These are phyloP conservation scores for Fusarium sp. DNA, from an alignment of 2,329 filamentous ascomycete species.

Conservation along the genomic window DNA sequence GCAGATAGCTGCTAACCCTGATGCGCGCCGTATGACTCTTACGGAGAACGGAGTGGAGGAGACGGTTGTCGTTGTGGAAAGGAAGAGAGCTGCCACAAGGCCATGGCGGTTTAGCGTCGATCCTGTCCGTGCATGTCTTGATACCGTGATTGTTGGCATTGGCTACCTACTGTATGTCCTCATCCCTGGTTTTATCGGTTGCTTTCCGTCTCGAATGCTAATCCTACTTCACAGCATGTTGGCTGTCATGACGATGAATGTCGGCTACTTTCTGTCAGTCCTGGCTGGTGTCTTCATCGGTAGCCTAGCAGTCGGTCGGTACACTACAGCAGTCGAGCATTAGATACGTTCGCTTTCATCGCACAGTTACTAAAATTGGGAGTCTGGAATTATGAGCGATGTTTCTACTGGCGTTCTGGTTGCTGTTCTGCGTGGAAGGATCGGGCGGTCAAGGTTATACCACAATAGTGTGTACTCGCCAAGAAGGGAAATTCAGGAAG, in stretches of 20 bases:
- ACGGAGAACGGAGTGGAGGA: slow-evolving; percentile 85
- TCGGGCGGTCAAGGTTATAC: neutral
- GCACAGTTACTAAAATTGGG: neutral
- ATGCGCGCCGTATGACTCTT: slow-evolving; percentile 71
- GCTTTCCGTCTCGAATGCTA: slow-evolving; percentile 1
- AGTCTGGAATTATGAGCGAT: neutral
- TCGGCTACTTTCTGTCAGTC: slow-evolving; percentile 87
- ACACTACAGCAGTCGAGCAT: slow-evolving; percentile 64
- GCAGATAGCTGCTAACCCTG: slow-evolving; percentile 67
- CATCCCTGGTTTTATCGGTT: neutral
- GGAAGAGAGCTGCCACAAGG: slow-evolving; percentile 62
- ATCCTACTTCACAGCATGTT: slow-evolving; percentile 76
- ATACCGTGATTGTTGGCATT: slow-evolving; percentile 78
- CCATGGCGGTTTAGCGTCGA: slow-evolving; percentile 89
- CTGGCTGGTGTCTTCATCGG: slow-evolving; percentile 86
- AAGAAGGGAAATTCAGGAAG: neutral
- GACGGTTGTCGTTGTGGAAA: slow-evolving; percentile 78
- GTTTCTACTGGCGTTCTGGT: slow-evolving; percentile 2
- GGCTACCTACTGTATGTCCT: slow-evolving; percentile 85
- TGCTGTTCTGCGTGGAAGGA: neutral
- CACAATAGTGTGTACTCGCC: no score
- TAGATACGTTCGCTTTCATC: slow-evolving; percentile 13
- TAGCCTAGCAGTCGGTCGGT: slow-evolving; percentile 83
- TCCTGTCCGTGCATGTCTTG: slow-evolving; percentile 76
- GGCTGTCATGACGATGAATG: slow-evolving; percentile 89